Percentiles rank a stretch among this genome's conserved stretches.
Conservation (phyloP, 2,329 filamentous ascomycete genomes). For the Xylariaceae sp. region DNA sequence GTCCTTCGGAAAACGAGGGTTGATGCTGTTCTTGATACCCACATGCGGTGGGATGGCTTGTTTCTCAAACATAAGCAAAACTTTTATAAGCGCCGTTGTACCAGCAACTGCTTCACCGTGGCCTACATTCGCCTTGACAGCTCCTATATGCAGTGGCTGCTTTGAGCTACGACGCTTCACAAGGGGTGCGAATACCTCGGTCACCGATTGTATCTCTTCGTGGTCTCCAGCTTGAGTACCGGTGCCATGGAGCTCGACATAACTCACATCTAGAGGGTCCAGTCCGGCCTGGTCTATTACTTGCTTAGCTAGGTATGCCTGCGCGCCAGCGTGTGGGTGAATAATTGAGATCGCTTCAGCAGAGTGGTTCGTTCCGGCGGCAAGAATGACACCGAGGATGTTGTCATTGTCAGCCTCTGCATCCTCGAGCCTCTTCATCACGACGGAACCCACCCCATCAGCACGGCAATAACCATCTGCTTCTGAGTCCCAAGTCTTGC, state of each 20-base stretch:
- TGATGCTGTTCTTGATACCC: conserved; percentile 56
- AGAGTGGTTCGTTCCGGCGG: conserved; percentile 73
- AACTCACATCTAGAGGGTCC: conserved; percentile 60
- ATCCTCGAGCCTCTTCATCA: conserved; percentile 38
- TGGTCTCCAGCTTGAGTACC: conserved; percentile 75
- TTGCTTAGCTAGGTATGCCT: conserved; percentile 65
- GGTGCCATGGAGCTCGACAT: conserved; percentile 74
- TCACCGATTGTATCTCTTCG: conserved; percentile 68
- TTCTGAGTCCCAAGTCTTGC: conserved; percentile 52
- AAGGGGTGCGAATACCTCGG: conserved; percentile 62
- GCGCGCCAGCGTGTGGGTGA: conserved; percentile 69
- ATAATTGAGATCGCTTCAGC: conserved; percentile 75
- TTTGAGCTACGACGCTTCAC: conserved; percentile 39
- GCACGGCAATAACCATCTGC: conserved; percentile 55
- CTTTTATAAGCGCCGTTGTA: conserved; percentile 28
- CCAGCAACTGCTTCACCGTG: conserved; percentile 52
- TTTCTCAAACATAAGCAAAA: conserved; percentile 35
- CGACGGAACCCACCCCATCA: conserved; percentile 33
- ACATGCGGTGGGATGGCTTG: conserved; percentile 53
- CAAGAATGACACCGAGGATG: conserved; percentile 49
- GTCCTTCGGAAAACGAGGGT: conserved; percentile 51
- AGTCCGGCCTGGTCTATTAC: conserved; percentile 64
- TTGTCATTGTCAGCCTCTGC: conserved; percentile 54
- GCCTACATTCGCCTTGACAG: conserved; percentile 56
- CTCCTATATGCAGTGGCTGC: conserved; percentile 52